Evolutionary conservation across 2,329 filamentous ascomycete species (phyloP), one percentile per base, ranked within the genome.

Genomic region (Lachnellula hyalina): DNA sequence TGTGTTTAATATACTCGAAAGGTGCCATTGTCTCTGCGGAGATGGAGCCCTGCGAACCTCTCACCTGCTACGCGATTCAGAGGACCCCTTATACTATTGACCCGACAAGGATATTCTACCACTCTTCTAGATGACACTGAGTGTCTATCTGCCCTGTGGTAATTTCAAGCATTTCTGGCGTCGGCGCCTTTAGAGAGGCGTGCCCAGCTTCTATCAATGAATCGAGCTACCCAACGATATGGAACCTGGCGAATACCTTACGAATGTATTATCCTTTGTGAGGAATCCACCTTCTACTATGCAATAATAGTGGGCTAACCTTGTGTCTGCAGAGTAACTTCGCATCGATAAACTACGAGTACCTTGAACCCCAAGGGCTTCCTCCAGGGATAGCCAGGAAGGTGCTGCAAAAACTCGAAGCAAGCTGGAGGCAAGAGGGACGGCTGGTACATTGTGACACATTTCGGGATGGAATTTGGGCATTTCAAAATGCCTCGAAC

Each of bases 221-320:
- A 17, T 59, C 51, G 49, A 34, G 52, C 54, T 42, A 48, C 52
- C 47, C 48, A 56, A 63, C 64, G 60, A 61, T 42, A 70, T 71
- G 68, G 68, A 71, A 55, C 63, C 62, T 54, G 64, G 67, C 25
- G 68, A 71, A 45, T 69, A 67, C 55, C 55, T 57, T 45, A 70
- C 68, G 32, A 71, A 70, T 63, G 64, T 69, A 53, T 58, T 71
- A 58, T 67, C 61, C 51, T 66, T 62, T 61, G 68, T 71, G 47
- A 58, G 62, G 60, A 17, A 23, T 6, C 12, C 4, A n/a, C 44
- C 23, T 47, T 6, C 5, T 17, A 32, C 6, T 19, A 21, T 9
- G 44, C 23, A 17, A 3, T 21, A 49, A 5, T 35, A 23, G 4
- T 21, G 38, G 23, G 21, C 53, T 56, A 38, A 57, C 47, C 23